Percentiles rank a stretch among this genome's conserved stretches.
phyloP scores from a whole-genome alignment of 2,329 filamentous ascomycete species.

The Dothistroma pini region DNA sequence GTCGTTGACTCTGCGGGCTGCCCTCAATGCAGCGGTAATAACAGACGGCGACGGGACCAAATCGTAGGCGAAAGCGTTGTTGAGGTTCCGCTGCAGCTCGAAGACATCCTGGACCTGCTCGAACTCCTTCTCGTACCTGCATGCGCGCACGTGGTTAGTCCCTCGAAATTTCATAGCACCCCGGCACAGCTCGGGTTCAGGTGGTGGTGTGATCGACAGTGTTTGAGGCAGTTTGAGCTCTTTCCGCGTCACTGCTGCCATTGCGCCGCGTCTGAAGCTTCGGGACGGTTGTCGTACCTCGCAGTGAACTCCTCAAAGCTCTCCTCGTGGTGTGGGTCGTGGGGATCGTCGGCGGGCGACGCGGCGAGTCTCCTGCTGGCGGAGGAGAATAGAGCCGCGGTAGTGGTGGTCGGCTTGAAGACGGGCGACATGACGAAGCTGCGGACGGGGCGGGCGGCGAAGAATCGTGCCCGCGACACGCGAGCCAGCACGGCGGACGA shows the following conservation, averaged over 20 bases:
- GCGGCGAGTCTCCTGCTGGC: slow-evolving; percentile 40
- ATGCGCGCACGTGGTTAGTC: slow-evolving; percentile 14
- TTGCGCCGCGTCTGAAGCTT: slow-evolving; percentile 11
- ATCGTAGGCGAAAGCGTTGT: slow-evolving; percentile 99
- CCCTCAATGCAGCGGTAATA: slow-evolving; percentile 84
- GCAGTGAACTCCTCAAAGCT: slow-evolving; percentile 98
- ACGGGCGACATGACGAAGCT: slow-evolving; percentile 25
- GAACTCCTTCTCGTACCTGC: slow-evolving; percentile 99
- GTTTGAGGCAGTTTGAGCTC: slow-evolving; percentile 30
- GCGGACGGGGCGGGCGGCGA: slow-evolving; percentile 24
- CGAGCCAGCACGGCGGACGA: slow-evolving; percentile 30
- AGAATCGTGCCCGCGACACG: slow-evolving; percentile 24
- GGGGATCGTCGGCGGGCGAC: slow-evolving; percentile 31
- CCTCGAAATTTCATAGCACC: not conserved
- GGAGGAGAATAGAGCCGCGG: slow-evolving; percentile 46
- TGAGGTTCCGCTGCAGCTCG: slow-evolving; percentile 95
- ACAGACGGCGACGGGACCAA: slow-evolving; percentile 93
- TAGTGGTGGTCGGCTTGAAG: slow-evolving; percentile 27
- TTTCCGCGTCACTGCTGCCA: slow-evolving; percentile 15
- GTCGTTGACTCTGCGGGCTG: slow-evolving; percentile 95
- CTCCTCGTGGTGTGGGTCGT: slow-evolving; percentile 76
- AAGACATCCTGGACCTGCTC: slow-evolving; percentile 97
- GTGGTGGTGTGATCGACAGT: slow-evolving; percentile 13
- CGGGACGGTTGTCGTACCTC: slow-evolving; percentile 60
- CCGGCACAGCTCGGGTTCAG: not conserved